Evolutionary conservation across 2,329 filamentous ascomycete species (phyloP).

Genomic region (Sporothrix luriei): DNA sequence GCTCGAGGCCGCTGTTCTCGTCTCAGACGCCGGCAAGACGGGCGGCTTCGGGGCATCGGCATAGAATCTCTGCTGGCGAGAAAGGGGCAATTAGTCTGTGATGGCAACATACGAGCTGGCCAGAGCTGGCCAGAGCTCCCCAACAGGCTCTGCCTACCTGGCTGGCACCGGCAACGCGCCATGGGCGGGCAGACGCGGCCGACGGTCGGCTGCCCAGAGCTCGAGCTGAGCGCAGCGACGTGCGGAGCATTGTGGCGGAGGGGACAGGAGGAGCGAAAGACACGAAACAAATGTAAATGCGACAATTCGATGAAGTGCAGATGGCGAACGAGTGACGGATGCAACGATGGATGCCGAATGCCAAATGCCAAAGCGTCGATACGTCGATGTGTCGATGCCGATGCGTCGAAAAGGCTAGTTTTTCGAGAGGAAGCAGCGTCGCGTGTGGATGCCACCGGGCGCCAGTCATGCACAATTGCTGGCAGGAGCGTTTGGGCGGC

Average conservation of each 20-base stretch:
- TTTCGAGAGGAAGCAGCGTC: conserved; percentile 19
- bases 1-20: conserved; percentile 52
- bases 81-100: background rate
- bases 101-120: background rate
- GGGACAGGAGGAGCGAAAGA: background rate
- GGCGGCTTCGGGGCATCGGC: conserved; percentile 55
- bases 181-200: conserved; percentile 56
- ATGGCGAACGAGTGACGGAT: conserved; percentile 17
- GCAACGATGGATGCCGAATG: conserved; percentile 9
- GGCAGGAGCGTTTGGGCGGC: background rate
- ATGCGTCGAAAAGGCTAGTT: conserved; percentile 16
- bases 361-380: background rate
- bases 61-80: conserved; percentile 55
- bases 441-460: conserved; percentile 3
- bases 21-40: conserved; percentile 59
- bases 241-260: conserved; percentile 66
- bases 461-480: background rate
- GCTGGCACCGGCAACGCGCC: conserved; percentile 47
- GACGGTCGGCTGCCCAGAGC: conserved; percentile 59
- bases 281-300: background rate
- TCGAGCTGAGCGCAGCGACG: conserved; percentile 67
- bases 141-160: conserved; percentile 29
- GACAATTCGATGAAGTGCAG: conserved; percentile 5
- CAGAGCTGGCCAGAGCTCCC: conserved; percentile 5
- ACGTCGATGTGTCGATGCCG: conserved; percentile 13